phyloP scores from a whole-genome alignment of 1,139 yeast genomes.

The Suhomyces bribrorum region DNA sequence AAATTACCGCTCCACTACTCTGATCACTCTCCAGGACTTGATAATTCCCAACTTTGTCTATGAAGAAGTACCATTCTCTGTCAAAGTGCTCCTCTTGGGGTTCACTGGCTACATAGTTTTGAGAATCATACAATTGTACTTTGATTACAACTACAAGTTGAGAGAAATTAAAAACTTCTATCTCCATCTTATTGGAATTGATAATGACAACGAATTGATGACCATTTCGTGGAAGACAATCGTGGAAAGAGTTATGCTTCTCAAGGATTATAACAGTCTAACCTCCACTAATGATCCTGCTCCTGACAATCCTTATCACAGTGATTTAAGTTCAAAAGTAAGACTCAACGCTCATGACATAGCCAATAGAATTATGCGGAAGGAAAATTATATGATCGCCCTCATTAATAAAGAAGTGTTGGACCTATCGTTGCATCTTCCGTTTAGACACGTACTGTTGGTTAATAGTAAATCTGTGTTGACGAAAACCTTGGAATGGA shows the following conservation, averaged over 20 bases:
- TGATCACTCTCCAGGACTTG: conserved; percentile 44
- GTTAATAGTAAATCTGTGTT: conserved; percentile 45
- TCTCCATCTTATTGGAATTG: conserved; percentile 62
- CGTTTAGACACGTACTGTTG: conserved; percentile 23
- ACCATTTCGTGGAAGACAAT: conserved; percentile 92
- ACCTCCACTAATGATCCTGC: conserved; percentile 41
- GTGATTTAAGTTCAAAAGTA: conserved; percentile 68
- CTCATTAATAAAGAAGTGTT: conserved; percentile 77
- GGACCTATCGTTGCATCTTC: conserved; percentile 54
- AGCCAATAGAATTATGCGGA: conserved; percentile 93
- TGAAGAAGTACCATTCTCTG: conserved; percentile 45
- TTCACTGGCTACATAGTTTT: conserved; percentile 59
- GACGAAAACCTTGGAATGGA: conserved; percentile 93
- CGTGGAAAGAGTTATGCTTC: conserved; percentile 70
- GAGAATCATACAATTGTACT: conserved; percentile 62
- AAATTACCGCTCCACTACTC: conserved; percentile 29
- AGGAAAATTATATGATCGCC: conserved; percentile 90
- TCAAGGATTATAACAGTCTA: conserved; percentile 79
- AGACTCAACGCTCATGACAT: conserved; percentile 89
- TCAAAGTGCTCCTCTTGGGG: conserved; percentile 62
- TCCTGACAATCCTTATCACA: conserved; percentile 30
- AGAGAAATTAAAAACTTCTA: conserved; percentile 68
- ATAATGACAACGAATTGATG: conserved; percentile 76
- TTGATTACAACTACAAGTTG: conserved; percentile 50
- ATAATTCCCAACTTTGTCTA: conserved; percentile 63